phyloP scores from a whole-genome alignment of 2,329 filamentous ascomycete species.

The Pseudogymnoascus sp. region DNA sequence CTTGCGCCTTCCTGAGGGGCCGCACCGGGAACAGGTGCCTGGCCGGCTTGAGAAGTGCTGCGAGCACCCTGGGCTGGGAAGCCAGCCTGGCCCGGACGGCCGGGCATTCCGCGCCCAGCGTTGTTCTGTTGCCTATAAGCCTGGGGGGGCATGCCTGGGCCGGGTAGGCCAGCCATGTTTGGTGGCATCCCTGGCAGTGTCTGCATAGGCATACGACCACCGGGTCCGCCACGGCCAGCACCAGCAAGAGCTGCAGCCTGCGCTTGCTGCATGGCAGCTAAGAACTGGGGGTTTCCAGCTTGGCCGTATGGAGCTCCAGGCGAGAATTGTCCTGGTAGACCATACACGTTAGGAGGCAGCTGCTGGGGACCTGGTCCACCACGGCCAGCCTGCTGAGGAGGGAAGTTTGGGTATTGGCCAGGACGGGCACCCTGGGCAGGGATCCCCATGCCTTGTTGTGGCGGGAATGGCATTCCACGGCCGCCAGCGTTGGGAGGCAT shows the following conservation, averaged over 20 bases:
- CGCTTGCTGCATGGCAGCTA: slow-evolving; percentile 75
- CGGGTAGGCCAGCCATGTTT: slow-evolving; percentile 53
- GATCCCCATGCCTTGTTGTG: slow-evolving; percentile 53
- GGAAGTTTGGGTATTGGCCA: slow-evolving; percentile 77
- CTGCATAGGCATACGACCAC: slow-evolving; percentile 53
- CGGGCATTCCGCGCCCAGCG: slow-evolving; percentile 30
- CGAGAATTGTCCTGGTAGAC: slow-evolving; percentile 71
- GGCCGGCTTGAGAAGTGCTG: slow-evolving; percentile 27
- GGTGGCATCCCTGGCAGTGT: slow-evolving; percentile 65
- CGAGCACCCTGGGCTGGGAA: slow-evolving; percentile 30
- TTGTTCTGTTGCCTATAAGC: slow-evolving; percentile 36
- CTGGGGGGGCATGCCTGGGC: slow-evolving; percentile 39
- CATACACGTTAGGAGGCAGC: slow-evolving; percentile 81
- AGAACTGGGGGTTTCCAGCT: slow-evolving; percentile 69
- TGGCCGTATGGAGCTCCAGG: slow-evolving; percentile 70
- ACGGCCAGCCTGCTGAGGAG: slow-evolving; percentile 77
- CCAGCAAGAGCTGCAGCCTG: slow-evolving; percentile 50
- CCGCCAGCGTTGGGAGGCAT: slow-evolving; percentile 49
- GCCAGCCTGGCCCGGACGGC: slow-evolving; percentile 29
- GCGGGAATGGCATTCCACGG: slow-evolving; percentile 58
- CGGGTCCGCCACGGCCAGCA: slow-evolving; percentile 29
- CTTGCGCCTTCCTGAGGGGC: slow-evolving; percentile 26
- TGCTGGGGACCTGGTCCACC: slow-evolving; percentile 76
- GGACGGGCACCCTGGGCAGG: slow-evolving; percentile 75
- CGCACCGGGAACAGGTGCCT: slow-evolving; percentile 22